phyloP scores from a whole-genome alignment of 805 yeast genomes.

The Alloascoidea hylecoeti region DNA sequence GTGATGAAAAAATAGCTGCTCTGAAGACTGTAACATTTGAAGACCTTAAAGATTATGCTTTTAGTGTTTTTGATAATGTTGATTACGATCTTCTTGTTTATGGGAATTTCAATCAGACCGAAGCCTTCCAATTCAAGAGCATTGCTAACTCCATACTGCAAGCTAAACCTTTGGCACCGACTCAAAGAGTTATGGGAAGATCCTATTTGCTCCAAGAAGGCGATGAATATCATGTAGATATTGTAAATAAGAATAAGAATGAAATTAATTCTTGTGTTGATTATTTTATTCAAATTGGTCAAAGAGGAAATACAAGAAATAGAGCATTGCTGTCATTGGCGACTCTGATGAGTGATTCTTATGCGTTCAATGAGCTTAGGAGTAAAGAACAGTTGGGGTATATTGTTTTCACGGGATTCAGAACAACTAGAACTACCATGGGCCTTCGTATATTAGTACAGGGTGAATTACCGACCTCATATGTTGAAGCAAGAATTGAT shows the following conservation, averaged over 20 bases:
- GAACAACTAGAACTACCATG: conserved; percentile 54
- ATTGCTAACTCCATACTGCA: conserved; percentile 24
- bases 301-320: conserved; percentile 23
- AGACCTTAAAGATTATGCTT: conserved; percentile 35
- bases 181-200: conserved; percentile 29
- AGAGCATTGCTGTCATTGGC: conserved; percentile 48
- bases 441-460: conserved; percentile 71
- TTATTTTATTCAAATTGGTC: conserved; percentile 56
- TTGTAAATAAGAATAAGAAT: conserved; percentile 38
- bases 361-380: conserved; percentile 78
- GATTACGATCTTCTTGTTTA: conserved; percentile 60
- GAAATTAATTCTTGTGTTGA: conserved; percentile 82
- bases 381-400: conserved; percentile 94
- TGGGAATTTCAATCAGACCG: conserved; percentile 52
- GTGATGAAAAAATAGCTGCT: conserved; percentile 43
- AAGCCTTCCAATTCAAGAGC: conserved; percentile 35
- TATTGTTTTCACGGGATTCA: conserved; percentile 71
- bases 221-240: conserved; percentile 1
- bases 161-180: conserved; percentile 24
- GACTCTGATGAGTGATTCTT: conserved; percentile 68
- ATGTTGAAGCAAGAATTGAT: conserved; percentile 64
- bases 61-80: conserved; percentile 40
- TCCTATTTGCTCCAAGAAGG: conserved; percentile 21
- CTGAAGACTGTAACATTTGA: conserved; percentile 28
- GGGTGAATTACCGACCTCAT: conserved; percentile 65